Base-by-base conservation (phyloP, 257 asterid genomes). In the Solanum raphanifolium region DNA sequence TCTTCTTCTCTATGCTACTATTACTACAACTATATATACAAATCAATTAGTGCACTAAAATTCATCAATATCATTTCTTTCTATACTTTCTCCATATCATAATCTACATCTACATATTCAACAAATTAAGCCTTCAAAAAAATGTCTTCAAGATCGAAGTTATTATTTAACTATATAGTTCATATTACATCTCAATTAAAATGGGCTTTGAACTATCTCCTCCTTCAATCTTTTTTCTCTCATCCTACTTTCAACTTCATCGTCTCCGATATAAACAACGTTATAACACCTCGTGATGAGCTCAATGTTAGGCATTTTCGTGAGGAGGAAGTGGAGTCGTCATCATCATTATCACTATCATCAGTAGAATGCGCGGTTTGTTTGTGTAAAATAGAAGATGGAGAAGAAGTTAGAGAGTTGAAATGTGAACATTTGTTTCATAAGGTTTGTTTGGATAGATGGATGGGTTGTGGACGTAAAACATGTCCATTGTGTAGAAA, bases 401-500 rank as follows among this genome's bases (percentile, higher is more conserved):
- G 91, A 34, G 83, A 87, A 15, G 91, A 89, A 39, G 69, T 89
- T 23, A 72, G 87, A 52, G 93, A 89, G 83, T 43, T 91, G 43
- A 88, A 34, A 7, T 91, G 93, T 72, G 69, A 83, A 55, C 93
- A 91, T 58, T 4, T 86, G 65, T 91, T 89, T 35, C 93, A 89
- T 31, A 78, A 79, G 86, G 90, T 84, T 29, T 91, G 93, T 65
- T 84, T 91, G 29, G 91, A 91, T 52, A 76, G 90, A 39, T 91
- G 93, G 91, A 39, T 88, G 35, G 88, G 87, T 27, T 60, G 82
- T 13, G 89, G 90, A 13, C 71, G 88, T 6, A 38, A 25, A 3
- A 89, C 91, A 4, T 91, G 93, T 66, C 93, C 93, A 0, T 48
- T 91, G n/a, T 91, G 93, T 32, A 87, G 91, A 13, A 43, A 69